These are phyloP conservation scores for Decorospora gaudefroyi DNA, from an alignment of 2,329 filamentous ascomycete species.

Conservation along the genomic window DNA sequence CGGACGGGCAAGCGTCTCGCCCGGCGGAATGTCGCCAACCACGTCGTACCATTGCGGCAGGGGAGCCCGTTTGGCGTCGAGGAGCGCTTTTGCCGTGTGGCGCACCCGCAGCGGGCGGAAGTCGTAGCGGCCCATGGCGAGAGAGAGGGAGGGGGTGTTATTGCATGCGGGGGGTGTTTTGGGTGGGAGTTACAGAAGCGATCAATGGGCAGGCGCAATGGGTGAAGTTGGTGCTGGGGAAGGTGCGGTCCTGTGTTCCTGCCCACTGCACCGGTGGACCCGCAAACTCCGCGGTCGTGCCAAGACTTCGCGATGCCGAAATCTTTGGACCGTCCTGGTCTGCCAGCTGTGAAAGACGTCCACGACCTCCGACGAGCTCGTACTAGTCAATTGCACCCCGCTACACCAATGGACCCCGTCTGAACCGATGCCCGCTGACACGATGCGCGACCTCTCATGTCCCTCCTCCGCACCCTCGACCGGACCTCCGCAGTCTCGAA, in stretches of 20 bases:
- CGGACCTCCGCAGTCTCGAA: conserved; percentile 57
- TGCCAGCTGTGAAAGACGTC: conserved; percentile 7
- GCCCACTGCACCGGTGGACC: too few species aligned
- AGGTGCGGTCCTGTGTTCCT: conserved; percentile 1
- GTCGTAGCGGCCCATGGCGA: conserved; percentile 58
- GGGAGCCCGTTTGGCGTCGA: conserved; percentile 50
- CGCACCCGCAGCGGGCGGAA: conserved; percentile 58
- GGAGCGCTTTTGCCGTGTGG: conserved; percentile 56
- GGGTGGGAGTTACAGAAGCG: not conserved
- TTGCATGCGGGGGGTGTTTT: conserved; percentile 1
- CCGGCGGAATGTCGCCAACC: conserved; percentile 62
- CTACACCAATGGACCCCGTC: conserved; percentile 22
- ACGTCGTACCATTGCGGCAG: conserved; percentile 63
- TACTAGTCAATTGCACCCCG: conserved; percentile 12
- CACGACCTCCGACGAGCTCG: conserved; percentile 24
- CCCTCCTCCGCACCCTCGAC: conserved; percentile 61
- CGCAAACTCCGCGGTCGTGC: conserved; percentile 14
- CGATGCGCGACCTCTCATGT: conserved; percentile 68
- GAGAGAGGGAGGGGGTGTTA: not conserved
- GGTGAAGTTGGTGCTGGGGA: conserved; percentile 4
- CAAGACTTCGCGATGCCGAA: conserved; percentile 17
- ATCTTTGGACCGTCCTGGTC: conserved; percentile 10
- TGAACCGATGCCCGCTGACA: conserved; percentile 48
- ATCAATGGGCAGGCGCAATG: conserved; percentile 8
- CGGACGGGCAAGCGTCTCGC: conserved; percentile 63